Conservation (phyloP, 2,329 filamentous ascomycete species). For the Fusarium sublunatum region DNA sequence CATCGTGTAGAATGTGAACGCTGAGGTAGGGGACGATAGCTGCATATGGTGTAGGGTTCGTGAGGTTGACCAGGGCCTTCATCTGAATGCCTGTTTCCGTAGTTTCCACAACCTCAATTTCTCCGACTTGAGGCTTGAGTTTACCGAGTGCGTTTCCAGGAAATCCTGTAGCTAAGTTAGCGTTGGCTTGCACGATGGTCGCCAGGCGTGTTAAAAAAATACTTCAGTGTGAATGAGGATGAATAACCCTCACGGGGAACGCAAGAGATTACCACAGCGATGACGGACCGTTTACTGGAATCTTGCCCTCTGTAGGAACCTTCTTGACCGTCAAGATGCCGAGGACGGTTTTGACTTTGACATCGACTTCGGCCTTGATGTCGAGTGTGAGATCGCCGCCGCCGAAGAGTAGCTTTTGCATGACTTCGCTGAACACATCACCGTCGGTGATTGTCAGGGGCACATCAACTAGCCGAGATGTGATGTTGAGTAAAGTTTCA, state of each 20-base stretch:
- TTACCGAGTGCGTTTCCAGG: conserved; percentile 62
- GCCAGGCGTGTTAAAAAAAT: conserved; percentile 47
- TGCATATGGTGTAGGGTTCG: conserved; percentile 89
- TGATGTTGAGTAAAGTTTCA: conserved; percentile 74
- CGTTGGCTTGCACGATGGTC: conserved; percentile 27
- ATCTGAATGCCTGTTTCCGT: conserved; percentile 77
- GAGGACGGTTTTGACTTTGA: conserved; percentile 82
- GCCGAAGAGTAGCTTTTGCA: conserved; percentile 84
- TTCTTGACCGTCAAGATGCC: conserved; percentile 83
- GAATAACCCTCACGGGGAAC: conserved; percentile 45
- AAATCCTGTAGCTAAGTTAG: conserved; percentile 64
- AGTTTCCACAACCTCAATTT: conserved; percentile 78
- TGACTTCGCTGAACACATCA: conserved; percentile 80
- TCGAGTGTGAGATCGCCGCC: conserved; percentile 75
- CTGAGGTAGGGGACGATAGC: conserved; percentile 84
- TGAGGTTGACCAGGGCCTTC: conserved; percentile 80
- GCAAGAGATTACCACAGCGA: conserved; percentile 56
- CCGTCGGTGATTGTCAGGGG: conserved; percentile 86
- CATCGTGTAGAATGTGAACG: conserved; percentile 79
- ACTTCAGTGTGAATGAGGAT: conserved; percentile 45
- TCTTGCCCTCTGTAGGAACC: conserved; percentile 85
- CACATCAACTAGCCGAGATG: conserved; percentile 79
- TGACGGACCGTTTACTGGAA: conserved; percentile 94
- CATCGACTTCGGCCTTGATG: conserved; percentile 84
- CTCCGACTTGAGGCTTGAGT: conserved; percentile 72